Conservation (phyloP, 106 monocot species). For the Acorus gramineus region DNA sequence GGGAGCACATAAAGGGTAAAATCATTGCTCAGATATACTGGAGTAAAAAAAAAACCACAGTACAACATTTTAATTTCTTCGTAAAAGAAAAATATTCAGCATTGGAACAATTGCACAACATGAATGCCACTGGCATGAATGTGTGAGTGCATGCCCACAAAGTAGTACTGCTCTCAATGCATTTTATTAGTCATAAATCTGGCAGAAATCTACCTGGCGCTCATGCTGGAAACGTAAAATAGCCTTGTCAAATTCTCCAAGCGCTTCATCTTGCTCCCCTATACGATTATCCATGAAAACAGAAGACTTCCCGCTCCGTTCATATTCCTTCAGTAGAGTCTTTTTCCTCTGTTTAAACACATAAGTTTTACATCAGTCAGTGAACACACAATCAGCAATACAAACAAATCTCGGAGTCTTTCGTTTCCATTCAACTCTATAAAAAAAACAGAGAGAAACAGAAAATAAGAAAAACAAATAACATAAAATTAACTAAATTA, state of each 20-base stretch:
- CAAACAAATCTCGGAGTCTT: background rate
- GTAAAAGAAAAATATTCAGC: background rate
- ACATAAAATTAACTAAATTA: too few relatives aligned
- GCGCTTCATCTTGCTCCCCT: conserved; percentile 65
- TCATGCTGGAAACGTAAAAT: conserved; percentile 72
- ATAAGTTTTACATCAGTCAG: background rate
- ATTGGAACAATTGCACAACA: background rate
- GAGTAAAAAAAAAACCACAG: too few relatives aligned
- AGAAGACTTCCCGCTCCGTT: conserved; percentile 63
- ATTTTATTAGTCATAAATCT: too few relatives aligned
- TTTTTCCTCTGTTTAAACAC: conserved; percentile 56
- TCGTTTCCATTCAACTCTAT: too few relatives aligned
- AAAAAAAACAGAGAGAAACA: conserved; percentile 1
- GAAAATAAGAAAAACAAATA: background rate
- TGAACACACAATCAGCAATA: background rate
- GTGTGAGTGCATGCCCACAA: too few relatives aligned
- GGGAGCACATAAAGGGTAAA: too few relatives aligned
- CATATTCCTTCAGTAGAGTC: conserved; percentile 75
- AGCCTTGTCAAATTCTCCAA: conserved; percentile 75
- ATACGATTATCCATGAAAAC: conserved; percentile 69
- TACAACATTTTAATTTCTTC: background rate
- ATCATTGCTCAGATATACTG: too few relatives aligned
- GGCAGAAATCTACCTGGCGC: conserved; percentile 32
- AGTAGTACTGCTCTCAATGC: too few relatives aligned
- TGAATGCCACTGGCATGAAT: too few relatives aligned